Evolutionary conservation across 78 protist genomes (phyloP), one percentile per base, ranked within the genome.

Genomic region (Cyanophora paradoxa): DNA sequence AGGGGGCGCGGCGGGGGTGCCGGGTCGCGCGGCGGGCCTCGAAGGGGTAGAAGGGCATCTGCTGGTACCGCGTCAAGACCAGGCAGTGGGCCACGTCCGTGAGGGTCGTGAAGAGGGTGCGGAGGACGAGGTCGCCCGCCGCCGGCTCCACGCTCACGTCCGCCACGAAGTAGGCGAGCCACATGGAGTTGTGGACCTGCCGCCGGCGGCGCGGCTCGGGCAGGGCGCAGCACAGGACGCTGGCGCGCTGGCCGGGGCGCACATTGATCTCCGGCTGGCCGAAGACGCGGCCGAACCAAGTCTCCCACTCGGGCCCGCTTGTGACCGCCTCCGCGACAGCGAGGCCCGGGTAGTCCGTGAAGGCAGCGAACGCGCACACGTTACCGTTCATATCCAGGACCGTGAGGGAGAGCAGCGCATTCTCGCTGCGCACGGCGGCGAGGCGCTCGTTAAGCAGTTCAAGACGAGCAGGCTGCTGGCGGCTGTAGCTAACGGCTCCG

Each of bases 321-420:
- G 40, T 0, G 17, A n/a, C 40, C 24, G 3, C 28, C 36, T 36
- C 34, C 52, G 16, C 1, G 31, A 36, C 40, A 14, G 8, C 8
- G 36, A 50, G 41, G 17, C 36, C 37, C 11, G 74, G 74, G 58
- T 7, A 46, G 61, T 68, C 61, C 28, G 10, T 24, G 58, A 68
- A 68, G 20, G 74, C 74, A 19, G 64, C 74, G 59, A 24, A 68
- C 36, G 59, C 74, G 59, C 40, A 1, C n/a, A 50, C 42, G 17
- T 0, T 3, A 6, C 59, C 74, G 28, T 40, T 19, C 28, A 5
- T 58, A 22, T 68, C 41, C 13, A 68, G 42, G 34, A 58, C 74
- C 16, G 58, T 46, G 74, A 68, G 24, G n/a, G 52, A 28, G 57
- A 68, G 40, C 37, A 30, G 5, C 26, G 74, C 57, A 0, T n/a